Percentiles rank a stretch among this genome's conserved stretches.
phyloP scores from a whole-genome alignment of 2,329 filamentous ascomycete genomes.

The Verticillium klebahnii region DNA sequence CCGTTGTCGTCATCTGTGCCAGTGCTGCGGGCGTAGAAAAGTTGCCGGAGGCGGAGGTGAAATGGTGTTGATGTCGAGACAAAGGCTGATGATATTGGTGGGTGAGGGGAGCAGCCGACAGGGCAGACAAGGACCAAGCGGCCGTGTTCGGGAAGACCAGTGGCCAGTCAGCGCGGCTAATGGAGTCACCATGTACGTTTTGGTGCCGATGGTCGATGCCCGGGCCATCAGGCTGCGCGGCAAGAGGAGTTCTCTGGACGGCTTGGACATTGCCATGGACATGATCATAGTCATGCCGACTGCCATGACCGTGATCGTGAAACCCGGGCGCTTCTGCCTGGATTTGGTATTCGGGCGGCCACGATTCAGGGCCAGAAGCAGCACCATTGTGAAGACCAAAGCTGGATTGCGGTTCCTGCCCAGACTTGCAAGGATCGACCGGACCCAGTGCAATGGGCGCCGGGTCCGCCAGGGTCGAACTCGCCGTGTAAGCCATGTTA shows the following conservation, averaged over 20 bases:
- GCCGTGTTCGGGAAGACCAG: background rate
- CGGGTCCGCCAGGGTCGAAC: background rate
- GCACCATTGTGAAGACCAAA: background rate
- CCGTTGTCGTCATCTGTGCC: background rate
- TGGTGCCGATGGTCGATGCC: background rate
- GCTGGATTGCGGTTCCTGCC: background rate
- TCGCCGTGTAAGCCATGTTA: background rate
- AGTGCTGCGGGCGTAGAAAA: background rate
- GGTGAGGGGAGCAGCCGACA: background rate
- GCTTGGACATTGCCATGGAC: background rate
- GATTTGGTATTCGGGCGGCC: background rate
- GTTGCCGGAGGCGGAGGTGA: background rate
- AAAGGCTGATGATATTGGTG: background rate
- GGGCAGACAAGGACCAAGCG: background rate
- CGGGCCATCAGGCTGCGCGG: background rate
- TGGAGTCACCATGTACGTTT: background rate
- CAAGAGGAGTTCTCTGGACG: background rate
- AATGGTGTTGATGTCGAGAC: background rate
- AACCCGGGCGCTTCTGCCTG: background rate
- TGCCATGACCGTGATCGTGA: background rate
- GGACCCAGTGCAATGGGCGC: background rate
- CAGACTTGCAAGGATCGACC: background rate
- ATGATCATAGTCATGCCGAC: background rate
- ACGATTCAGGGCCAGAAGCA: background rate
- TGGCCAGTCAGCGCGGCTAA: background rate